Base-by-base conservation (phyloP, 2,329 filamentous ascomycete genomes). In the Amauroascus niger region DNA sequence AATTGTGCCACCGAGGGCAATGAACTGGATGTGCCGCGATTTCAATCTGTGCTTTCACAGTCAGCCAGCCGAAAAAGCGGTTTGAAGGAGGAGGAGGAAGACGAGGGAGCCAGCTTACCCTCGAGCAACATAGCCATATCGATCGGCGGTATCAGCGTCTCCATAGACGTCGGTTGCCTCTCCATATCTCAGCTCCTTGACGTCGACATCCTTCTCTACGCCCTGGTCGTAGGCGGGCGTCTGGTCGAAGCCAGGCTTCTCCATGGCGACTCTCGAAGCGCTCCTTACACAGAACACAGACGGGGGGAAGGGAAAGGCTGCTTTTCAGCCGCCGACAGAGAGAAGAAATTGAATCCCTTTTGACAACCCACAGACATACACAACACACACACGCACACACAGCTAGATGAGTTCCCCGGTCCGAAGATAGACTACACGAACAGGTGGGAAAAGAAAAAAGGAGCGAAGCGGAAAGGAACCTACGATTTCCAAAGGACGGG, bases 1-100 rank as follows among this genome's bases (percentile, higher is more conserved):
- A 55, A 81, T 81, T 3, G 77, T 79, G 54, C 79, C 78, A 52
- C 78, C 78, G 13, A 82, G 71, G 13, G 79, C 79, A 61, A 83
- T 82, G 62, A 80, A 79, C 57, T 80, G 71, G 49, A 80, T 77
- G 63, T 81, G 78, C 58, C 77, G 72, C 35, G 75, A 76, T 62
- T 77, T 76, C 53, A 76, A 66, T 47, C 69, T 60, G 39, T 16
- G n/a, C 6, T 32, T 13, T 30, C 20, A 0, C 14, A 35, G 41
- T 50, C 45, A 49, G 28, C 32, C 11, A n/a, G n/a, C n/a, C n/a
- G n/a, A n/a, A n/a, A n/a, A n/a, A n/a, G n/a, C 40, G 26, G 20
- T 18, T 52, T 16, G 33, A 16, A n/a, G 11, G 24, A 20, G 7
- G 32, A 6, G 6, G 20, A 13, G 26, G 53, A 65, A 64, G 30